Evolutionary conservation across 257 asterid genomes (phyloP), one percentile per base, ranked within the genome.

Genomic region (Dorcoceras hygrometricum): DNA sequence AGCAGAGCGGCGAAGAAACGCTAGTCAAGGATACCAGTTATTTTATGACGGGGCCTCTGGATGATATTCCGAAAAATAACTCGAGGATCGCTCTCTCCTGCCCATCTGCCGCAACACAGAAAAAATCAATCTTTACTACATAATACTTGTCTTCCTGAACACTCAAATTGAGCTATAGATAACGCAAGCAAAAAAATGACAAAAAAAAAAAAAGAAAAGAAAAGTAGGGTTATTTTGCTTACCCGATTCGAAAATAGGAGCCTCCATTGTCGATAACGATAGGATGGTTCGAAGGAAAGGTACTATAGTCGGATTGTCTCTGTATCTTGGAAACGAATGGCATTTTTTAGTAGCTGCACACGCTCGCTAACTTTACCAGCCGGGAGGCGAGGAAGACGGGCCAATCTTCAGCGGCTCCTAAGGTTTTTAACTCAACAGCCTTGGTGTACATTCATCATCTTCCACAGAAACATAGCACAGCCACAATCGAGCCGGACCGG

Each of bases 41-140:
- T 83, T 82, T 94, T 94, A 76, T 94, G 96, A 67, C 99, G 97
- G 58, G 97, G 99, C 80, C 97, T 81, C 88, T 88, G 99, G 73
- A 94, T 92, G 78, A 94, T 90, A 83, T 90, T 94, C 14, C 99
- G 76, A 94, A 94, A 43, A 70, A 90, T 71, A 77, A 94, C 96
- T 63, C 97, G 90, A 68, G 99, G 99, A 1, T 87, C 95, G 68
- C 64, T 77, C 87, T 90, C 99, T 55, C 96, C 99, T 23, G 97
- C 97, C 97, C 97, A 94, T 34, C 99, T 93, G 80, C 67, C 32
- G 67, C 11, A 70, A 62, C 57, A 74, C 16, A 63, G 0, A 39
- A 0, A 12, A 1, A 12, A 14, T 14, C 10, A 14, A 14, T 12
- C 20, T 14, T 16, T 3, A 43, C 53, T n/a, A 4, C 53, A 43